Percentiles rank a stretch among this genome's conserved stretches.
Evolutionary conservation across 306 rosid genomes (phyloP).

Genomic region (Cicer arietinum): DNA sequence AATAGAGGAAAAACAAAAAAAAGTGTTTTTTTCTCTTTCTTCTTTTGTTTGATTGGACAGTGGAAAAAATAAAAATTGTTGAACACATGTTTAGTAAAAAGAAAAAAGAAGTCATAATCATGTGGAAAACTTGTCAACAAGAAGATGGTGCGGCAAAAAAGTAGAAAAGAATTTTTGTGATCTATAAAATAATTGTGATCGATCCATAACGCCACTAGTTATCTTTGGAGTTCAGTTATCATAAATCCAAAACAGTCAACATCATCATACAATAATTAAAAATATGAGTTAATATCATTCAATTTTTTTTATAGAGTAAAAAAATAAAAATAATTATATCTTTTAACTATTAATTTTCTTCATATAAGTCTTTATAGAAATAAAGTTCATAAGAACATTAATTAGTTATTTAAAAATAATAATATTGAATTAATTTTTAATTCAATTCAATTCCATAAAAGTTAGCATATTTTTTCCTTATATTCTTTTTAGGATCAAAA

Average conservation of each 20-base stretch:
- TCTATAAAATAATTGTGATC: not conserved
- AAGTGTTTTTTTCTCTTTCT: too few species aligned
- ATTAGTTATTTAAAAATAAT: not conserved
- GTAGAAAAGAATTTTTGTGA: too few species aligned
- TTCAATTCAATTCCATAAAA: too few species aligned
- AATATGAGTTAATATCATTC: not conserved
- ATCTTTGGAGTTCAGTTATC: not conserved
- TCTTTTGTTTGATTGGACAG: too few species aligned
- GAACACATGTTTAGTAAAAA: too few species aligned
- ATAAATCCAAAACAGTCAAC: not conserved
- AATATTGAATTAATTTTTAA: not conserved
- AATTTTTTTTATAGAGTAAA: not conserved
- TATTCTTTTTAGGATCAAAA: too few species aligned
- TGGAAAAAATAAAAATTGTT: too few species aligned
- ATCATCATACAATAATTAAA: not conserved
- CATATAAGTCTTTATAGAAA: not conserved
- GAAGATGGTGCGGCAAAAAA: too few species aligned
- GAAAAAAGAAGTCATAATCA: too few species aligned
- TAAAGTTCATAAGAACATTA: not conserved
- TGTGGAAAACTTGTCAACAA: too few species aligned
- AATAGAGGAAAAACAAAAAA: too few species aligned
- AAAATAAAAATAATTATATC: not conserved
- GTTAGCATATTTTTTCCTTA: too few species aligned
- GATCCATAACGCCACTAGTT: not conserved
- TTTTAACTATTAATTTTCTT: not conserved